Base-by-base conservation (phyloP, 169 alveolate species). In the Babesia sp. region DNA sequence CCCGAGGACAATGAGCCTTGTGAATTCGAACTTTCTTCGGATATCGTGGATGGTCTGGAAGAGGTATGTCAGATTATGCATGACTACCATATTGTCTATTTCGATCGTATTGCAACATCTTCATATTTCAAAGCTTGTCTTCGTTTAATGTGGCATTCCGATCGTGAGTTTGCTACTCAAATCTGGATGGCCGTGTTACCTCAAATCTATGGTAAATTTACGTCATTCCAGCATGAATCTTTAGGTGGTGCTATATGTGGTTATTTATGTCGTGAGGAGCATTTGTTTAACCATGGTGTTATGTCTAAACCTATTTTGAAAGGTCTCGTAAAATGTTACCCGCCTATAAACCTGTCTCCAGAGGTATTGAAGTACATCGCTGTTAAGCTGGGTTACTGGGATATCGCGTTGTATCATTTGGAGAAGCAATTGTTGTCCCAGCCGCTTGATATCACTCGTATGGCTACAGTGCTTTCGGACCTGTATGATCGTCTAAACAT, bases 351-450 rank as follows among this genome's bases (percentile, higher is more conserved):
- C 66, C 31, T 72, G 3, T 57, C 83, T 6, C 83, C 83, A 5
- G 83, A 72, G 66, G 39, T 72, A 26, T 37, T 72, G 54, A 72
- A 72, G 58, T 61, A 72, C 22, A 20, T 72, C 29, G 75, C 83
- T 1, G 56, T 72, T n/a, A 37, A 22, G 20, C 8, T 39, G 22
- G 74, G 83, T n/a, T 24, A 18, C 24, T 72, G 83, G 83, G 22
- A 60, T 53, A 76, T 59, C 22, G 53, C 26, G 42, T 20, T 60
- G 31, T 60, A 72, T 57, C 72, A 79, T 22, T 70, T 79, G 55
- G 87, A 79, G 54, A 79, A 79, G 45, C 70, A 66, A 44, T 51
- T 79, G 41, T 53, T 79, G 37, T 58, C 87, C 0, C 87, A 79
- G 44, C 87, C 87, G 7, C 53, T 79, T 39, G 87, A 79, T 28